Percentiles rank a stretch among this genome's conserved stretches.
Evolutionary conservation across 192 early-diverging fungal species (phyloP).

Genomic region (Coemansia erecta): DNA sequence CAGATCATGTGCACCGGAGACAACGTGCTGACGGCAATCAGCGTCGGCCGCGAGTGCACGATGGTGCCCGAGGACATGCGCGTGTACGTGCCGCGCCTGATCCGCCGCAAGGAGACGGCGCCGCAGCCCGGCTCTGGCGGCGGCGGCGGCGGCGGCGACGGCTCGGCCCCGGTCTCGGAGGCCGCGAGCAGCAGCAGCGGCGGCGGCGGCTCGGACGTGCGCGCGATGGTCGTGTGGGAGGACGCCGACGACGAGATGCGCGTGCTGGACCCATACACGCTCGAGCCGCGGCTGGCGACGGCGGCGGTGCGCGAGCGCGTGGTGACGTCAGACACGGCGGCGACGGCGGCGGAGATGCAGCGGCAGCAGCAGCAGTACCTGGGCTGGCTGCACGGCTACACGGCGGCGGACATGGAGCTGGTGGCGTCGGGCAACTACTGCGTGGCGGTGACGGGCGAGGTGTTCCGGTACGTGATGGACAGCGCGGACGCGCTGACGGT

Average conservation of each 20-base stretch:
- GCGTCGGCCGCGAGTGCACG: constrained; percentile 90
- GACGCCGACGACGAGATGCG: constrained; percentile 58
- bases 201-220: constrained; percentile 14
- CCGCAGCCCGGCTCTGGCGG: constrained; percentile 8
- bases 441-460: constrained; percentile 93
- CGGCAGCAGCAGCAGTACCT: constrained; percentile 48
- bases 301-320: constrained; percentile 27
- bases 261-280: constrained; percentile 58
- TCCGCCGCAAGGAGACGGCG: constrained; percentile 30
- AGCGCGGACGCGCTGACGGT: constrained; percentile 59
- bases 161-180: background rate
- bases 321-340: constrained; percentile 34
- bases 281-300: constrained; percentile 43
- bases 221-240: constrained; percentile 55
- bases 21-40: constrained; percentile 94
- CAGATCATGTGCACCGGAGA: constrained; percentile 99
- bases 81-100: constrained; percentile 79
- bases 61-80: constrained; percentile 72
- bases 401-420: constrained; percentile 29
- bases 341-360: constrained; percentile 44
- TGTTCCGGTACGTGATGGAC: constrained; percentile 93
- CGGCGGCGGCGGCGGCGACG: background rate
- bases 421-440: constrained; percentile 61
- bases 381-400: constrained; percentile 42
- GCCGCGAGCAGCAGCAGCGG: background rate